A percentile compares a stretch with the other conserved stretches of the same genome.
Evolutionary conservation across 2,329 filamentous ascomycete species (phyloP).

Genomic region (Hymenoscyphus fraxineus): DNA sequence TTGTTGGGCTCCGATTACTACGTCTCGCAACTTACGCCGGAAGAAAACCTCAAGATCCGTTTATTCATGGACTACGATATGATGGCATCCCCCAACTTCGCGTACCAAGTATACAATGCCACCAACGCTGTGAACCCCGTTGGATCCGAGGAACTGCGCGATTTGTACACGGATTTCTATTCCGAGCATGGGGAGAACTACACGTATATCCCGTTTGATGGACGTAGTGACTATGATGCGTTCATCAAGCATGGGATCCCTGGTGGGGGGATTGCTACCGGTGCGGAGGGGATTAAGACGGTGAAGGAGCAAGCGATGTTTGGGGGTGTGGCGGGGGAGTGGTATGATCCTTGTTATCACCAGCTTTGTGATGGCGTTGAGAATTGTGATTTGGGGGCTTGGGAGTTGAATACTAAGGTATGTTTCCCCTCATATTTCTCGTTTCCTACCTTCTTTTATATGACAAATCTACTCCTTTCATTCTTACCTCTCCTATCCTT

Average conservation of each 20-base stretch:
- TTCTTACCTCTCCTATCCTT: background rate
- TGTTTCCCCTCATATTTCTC: background rate
- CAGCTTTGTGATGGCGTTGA: constrained; percentile 54
- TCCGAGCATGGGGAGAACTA: constrained; percentile 56
- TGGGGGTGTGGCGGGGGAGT: constrained; percentile 60
- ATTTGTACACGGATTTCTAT: constrained; percentile 56
- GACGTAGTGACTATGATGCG: constrained; percentile 72
- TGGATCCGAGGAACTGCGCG: constrained; percentile 51
- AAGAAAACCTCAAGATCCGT: constrained; percentile 57
- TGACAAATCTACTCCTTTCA: too few species aligned
- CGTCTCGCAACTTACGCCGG: constrained; percentile 46
- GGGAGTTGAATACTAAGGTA: constrained; percentile 58
- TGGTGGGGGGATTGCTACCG: constrained; percentile 69
- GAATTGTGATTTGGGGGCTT: constrained; percentile 56
- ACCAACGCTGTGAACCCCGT: constrained; percentile 14
- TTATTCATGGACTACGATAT: constrained; percentile 68
- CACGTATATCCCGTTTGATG: constrained; percentile 70
- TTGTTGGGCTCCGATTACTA: constrained; percentile 61
- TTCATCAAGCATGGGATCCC: constrained; percentile 72
- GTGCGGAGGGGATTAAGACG: constrained; percentile 73
- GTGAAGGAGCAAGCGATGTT: constrained; percentile 58
- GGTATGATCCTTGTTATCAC: constrained; percentile 58
- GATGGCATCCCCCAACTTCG: constrained; percentile 61
- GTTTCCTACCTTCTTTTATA: background rate
- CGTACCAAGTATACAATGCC: constrained; percentile 63